These are phyloP conservation scores for Yarrowia porcina DNA, from an alignment of 805 yeast species.

Conservation along the genomic window DNA sequence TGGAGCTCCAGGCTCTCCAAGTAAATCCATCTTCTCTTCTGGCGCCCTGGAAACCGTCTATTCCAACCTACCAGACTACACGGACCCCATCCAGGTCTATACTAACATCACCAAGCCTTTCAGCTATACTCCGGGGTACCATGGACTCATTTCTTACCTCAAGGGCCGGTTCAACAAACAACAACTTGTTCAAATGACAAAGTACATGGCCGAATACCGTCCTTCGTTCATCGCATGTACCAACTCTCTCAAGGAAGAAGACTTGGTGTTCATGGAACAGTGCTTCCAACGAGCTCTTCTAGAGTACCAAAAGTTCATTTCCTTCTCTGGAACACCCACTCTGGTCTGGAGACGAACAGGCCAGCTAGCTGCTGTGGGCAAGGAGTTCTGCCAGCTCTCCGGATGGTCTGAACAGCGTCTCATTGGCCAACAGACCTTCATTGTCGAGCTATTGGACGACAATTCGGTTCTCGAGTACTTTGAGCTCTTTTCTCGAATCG, in stretches of 20 bases:
- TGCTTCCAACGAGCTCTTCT: conserved; percentile 88
- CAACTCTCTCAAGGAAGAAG: conserved; percentile 82
- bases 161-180: conserved; percentile 64
- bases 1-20: neutral
- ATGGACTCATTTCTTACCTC: conserved; percentile 70
- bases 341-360: conserved; percentile 95
- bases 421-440: conserved; percentile 40
- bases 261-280: conserved; percentile 91
- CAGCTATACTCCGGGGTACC: conserved; percentile 88
- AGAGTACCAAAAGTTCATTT: conserved; percentile 82
- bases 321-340: conserved; percentile 88
- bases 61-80: conserved; percentile 14
- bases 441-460: conserved; percentile 79
- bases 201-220: conserved; percentile 82
- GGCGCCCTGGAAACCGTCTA: conserved; percentile 6
- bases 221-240: conserved; percentile 93
- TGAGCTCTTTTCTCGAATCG: conserved; percentile 75
- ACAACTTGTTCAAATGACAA: conserved; percentile 76
- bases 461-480: conserved; percentile 83
- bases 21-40: conserved; percentile 13
- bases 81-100: conserved; percentile 46
- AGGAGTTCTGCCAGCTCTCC: conserved; percentile 83
- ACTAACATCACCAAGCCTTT: conserved; percentile 71
- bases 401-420: conserved; percentile 82
- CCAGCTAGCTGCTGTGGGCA: conserved; percentile 92